These are phyloP conservation scores for Entrophospora sp. DNA, from an alignment of 192 early-diverging fungal genomes.

Conservation along the genomic window DNA sequence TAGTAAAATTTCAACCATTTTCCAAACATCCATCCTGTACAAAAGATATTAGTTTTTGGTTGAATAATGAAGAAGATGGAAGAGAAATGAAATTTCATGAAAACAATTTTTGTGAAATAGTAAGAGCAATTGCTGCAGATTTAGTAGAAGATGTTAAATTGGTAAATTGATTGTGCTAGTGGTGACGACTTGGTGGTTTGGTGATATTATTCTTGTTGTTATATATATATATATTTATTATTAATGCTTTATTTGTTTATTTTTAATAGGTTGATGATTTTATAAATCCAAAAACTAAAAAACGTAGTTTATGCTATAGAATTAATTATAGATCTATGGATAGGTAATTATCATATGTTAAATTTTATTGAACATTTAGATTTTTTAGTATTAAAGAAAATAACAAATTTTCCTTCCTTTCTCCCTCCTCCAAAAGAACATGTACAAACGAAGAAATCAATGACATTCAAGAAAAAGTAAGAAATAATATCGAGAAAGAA, in stretches of 20 bases:
- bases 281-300: conserved; percentile 75
- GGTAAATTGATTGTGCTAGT: conserved; percentile 36
- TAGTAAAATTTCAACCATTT: conserved; percentile 75
- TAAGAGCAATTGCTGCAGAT: conserved; percentile 88
- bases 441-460: conserved; percentile 94
- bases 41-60: conserved; percentile 96
- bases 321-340: conserved; percentile 98
- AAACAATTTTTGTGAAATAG: conserved; percentile 89
- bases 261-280: conserved; percentile 77
- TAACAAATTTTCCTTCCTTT: too few species aligned
- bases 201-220: too few species aligned
- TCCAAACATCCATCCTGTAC: conserved; percentile 86
- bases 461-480: conserved; percentile 73
- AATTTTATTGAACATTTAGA: too few species aligned
- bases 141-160: conserved; percentile 81
- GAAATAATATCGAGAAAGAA: conserved; percentile 49
- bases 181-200: too few species aligned
- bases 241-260: too few species aligned
- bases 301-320: conserved; percentile 78
- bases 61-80: conserved; percentile 32
- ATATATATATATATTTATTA: too few species aligned
- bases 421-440: too few species aligned
- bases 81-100: too few species aligned
- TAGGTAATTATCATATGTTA: too few species aligned
- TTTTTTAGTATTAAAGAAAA: too few species aligned